Conservation (phyloP, 768 basidiomycete species). For the Lactarius akahatsu region DNA sequence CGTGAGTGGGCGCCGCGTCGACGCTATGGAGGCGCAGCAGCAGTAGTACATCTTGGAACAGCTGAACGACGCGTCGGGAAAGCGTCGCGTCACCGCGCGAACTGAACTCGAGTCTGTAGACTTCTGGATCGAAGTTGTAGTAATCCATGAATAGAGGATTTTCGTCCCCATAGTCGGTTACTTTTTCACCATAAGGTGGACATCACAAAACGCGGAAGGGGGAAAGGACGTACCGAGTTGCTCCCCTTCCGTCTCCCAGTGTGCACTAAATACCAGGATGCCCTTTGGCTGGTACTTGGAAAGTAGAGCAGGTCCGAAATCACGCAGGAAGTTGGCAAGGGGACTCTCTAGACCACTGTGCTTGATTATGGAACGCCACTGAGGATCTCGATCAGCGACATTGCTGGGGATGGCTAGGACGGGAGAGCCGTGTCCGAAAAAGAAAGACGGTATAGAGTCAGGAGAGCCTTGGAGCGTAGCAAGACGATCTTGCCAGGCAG, state of each 20-base stretch:
- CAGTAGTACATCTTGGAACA: conserved; percentile 50
- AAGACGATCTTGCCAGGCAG: conserved; percentile 53
- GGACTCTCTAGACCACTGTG: conserved; percentile 51
- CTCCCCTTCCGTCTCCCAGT: conserved; percentile 69
- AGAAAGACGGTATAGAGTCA: conserved; percentile 69
- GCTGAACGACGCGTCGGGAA: conserved; percentile 57
- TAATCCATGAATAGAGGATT: conserved; percentile 78
- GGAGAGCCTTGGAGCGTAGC: conserved; percentile 55
- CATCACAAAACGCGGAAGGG: conserved; percentile 8
- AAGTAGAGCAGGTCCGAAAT: conserved; percentile 64
- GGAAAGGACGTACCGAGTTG: conserved; percentile 47
- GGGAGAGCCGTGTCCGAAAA: conserved; percentile 71
- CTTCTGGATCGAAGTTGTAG: conserved; percentile 58
- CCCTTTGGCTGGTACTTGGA: conserved; percentile 73
- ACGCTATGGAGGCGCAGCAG: not conserved
- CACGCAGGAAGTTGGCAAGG: conserved; percentile 56
- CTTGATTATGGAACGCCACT: conserved; percentile 24
- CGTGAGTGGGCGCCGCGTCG: not conserved
- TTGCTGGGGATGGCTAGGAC: conserved; percentile 44
- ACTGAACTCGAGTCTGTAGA: conserved; percentile 66
- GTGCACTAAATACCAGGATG: conserved; percentile 81
- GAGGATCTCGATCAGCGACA: not conserved
- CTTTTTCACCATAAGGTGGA: conserved; percentile 37
- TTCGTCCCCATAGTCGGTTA: conserved; percentile 74
- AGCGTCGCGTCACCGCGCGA: conserved; percentile 61